Percentiles rank a stretch among this genome's conserved stretches.
phyloP scores from a whole-genome alignment of 116 monocot species.

The Phalaenopsis hybrid region DNA sequence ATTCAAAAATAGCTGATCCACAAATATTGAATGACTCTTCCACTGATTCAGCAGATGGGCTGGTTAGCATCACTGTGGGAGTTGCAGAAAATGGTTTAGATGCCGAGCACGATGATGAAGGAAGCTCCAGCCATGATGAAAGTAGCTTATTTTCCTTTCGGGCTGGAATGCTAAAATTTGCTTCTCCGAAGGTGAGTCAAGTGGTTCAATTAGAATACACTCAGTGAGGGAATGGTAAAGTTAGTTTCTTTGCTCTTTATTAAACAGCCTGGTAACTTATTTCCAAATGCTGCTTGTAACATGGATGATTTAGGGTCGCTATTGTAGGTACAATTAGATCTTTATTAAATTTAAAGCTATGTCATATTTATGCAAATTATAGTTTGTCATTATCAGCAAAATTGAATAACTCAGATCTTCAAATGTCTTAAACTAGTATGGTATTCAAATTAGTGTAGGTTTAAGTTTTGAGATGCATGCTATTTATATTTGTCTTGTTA shows the following conservation, averaged over 20 bases:
- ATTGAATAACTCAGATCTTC: not conserved
- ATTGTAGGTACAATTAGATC: not conserved
- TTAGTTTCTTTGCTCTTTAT: not conserved
- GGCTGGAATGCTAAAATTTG: slow-evolving; percentile 35
- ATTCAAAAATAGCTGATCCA: slow-evolving; percentile 14
- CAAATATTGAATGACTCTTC: slow-evolving; percentile 1
- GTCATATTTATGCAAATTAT: not conserved
- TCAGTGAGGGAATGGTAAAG: not conserved
- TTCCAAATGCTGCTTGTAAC: not conserved
- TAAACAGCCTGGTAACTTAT: not conserved
- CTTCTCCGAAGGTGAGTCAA: slow-evolving; percentile 36
- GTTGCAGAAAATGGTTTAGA: slow-evolving; percentile 16
- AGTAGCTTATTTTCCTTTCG: slow-evolving; percentile 64
- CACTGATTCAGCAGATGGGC: slow-evolving; percentile 25
- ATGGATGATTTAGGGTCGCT: not conserved
- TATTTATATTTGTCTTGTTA: not conserved
- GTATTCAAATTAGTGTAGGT: not conserved
- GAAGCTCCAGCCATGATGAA: slow-evolving; percentile 35
- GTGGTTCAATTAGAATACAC: not conserved
- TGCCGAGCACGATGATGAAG: slow-evolving; percentile 25
- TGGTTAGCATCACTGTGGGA: slow-evolving; percentile 15
- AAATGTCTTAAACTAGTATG: not conserved
- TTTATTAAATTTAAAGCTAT: not conserved
- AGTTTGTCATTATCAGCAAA: not conserved
- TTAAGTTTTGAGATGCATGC: not conserved